Conservation (phyloP, 768 basidiomycete species). For the Lyophyllum atratum region DNA sequence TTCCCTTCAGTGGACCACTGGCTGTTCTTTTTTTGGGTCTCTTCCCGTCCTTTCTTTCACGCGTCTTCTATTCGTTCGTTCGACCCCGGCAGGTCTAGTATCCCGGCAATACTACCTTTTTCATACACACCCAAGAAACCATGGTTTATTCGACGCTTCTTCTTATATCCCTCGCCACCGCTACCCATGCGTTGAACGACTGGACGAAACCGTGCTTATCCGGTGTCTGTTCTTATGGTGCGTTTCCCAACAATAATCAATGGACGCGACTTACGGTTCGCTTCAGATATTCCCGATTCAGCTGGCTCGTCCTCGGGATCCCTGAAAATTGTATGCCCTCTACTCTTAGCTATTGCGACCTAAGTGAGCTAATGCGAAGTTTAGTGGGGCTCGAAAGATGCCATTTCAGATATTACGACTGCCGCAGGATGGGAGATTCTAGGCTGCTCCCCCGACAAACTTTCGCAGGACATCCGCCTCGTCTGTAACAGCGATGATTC, state of each 20-base stretch:
- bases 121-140: neutral
- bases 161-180: slow-evolving; percentile 15
- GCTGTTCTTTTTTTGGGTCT: slow-evolving; percentile 2
- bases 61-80: slow-evolving; percentile 8
- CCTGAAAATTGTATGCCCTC: slow-evolving; percentile 36
- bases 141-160: slow-evolving; percentile 15
- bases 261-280: neutral
- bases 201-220: slow-evolving; percentile 41
- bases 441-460: slow-evolving; percentile 40
- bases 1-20: slow-evolving; percentile 13
- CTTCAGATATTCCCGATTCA: slow-evolving; percentile 30
- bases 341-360: neutral
- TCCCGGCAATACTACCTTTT: neutral
- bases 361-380: neutral
- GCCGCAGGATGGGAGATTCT: slow-evolving; percentile 57
- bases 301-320: slow-evolving; percentile 37
- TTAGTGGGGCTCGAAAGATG: slow-evolving; percentile 38
- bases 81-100: slow-evolving; percentile 15
- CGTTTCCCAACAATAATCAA: neutral
- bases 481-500: slow-evolving; percentile 39
- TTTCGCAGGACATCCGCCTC: slow-evolving; percentile 48
- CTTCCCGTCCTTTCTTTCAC: slow-evolving; percentile 10
- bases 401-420: slow-evolving; percentile 46
- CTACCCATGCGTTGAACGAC: slow-evolving; percentile 37
- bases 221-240: slow-evolving; percentile 43